Evolutionary conservation across 352 stramenopile species (phyloP), one percentile per base, ranked within the genome.

Genomic region (Phytophthora pistaciae): DNA sequence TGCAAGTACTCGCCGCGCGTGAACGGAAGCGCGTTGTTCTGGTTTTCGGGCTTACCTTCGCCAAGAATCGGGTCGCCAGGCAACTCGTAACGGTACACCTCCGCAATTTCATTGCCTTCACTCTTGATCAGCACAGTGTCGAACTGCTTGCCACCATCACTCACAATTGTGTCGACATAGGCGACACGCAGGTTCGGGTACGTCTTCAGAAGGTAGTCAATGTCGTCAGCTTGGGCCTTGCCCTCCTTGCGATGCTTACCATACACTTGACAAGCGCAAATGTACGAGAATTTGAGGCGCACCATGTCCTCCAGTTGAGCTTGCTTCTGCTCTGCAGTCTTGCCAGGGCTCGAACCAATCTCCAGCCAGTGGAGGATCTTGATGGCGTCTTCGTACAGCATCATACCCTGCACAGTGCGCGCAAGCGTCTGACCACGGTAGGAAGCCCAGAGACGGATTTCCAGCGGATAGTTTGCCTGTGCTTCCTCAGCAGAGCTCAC

Each of bases 1-100:
- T 97, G 90, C 20, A 97, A 69, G 63, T 88, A 95, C 66, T 97
- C 90, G 8, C 90, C 90, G 59, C 88, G 85, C 14, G 87, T 95
- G 67, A 97, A 97, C 29, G 88, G 90, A 48, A 97, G 72, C 7
- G 90, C 90, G 50, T 95, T 90, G 71, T 97, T 97, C 73, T 97
- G 90, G 73, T 97, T 97, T 54, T 96, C 88, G 6, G 88, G 88
- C 49, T 97, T 97, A 66, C 88, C 90, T 76, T 97, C 88, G 52
- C 90, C 88, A 70, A 97, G 66, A 63, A 97, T 80, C 29, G 90
- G 90, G 58, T 97, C 85, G 1, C 90, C 90, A 27, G 90, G 90
- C 48, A 94, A 61, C 23, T 91, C 77, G 54, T 91, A 92, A n/a
- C 87, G 82, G 49, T 94, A 94, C 23, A 93, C 85, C 54, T 93